Conservation (phyloP, 441 rosid species). For the Brassica hybrid region DNA sequence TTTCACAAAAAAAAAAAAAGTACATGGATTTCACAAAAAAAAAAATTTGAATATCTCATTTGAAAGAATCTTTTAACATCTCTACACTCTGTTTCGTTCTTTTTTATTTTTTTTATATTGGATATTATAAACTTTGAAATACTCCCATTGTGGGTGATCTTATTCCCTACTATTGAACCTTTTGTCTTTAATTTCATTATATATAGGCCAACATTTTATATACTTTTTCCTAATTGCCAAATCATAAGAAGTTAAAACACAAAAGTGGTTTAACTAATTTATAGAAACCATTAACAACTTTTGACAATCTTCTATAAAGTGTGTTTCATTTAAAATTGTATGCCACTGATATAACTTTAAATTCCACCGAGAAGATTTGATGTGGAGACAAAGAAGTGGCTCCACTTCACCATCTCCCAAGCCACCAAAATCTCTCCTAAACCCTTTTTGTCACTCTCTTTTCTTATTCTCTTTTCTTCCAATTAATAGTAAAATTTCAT, state of each 20-base stretch:
- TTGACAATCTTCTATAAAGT: slow-evolving; percentile 37
- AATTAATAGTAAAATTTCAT: slow-evolving; percentile 27
- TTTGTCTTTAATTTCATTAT: slow-evolving; percentile 39
- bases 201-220: slow-evolving; percentile 21
- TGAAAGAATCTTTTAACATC: background rate
- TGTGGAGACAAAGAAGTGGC: slow-evolving; percentile 46
- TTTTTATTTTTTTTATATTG: background rate
- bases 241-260: slow-evolving; percentile 37
- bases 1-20: too few species aligned
- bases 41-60: background rate
- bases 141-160: background rate
- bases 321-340: slow-evolving; percentile 17
- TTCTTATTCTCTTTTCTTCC: slow-evolving; percentile 21
- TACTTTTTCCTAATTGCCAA: slow-evolving; percentile 36
- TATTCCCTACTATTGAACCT: slow-evolving; percentile 51
- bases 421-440: slow-evolving; percentile 48
- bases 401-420: slow-evolving; percentile 58
- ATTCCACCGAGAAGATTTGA: slow-evolving; percentile 40
- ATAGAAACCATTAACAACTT: slow-evolving; percentile 36
- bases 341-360: slow-evolving; percentile 37
- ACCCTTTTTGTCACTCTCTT: slow-evolving; percentile 40
- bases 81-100: background rate
- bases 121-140: background rate
- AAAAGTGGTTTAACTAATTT: slow-evolving; percentile 37
- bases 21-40: background rate